Conservation (phyloP, 169 alveolate genomes). For the Ichthyophthirius multifiliis region DNA sequence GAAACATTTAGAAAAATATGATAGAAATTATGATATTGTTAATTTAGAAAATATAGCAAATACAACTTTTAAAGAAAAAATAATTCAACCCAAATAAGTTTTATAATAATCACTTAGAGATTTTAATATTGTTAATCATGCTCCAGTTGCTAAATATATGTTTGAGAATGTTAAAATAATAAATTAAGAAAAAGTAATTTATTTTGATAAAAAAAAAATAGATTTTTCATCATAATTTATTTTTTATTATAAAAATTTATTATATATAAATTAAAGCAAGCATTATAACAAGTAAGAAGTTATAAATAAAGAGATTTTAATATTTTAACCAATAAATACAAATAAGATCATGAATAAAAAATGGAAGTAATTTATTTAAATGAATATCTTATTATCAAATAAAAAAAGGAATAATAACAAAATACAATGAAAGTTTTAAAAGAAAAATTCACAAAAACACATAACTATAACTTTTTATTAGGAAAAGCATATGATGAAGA, state of each 20-base stretch:
- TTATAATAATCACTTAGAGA: not conserved
- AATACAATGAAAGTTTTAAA: not conserved
- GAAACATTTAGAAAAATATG: not conserved
- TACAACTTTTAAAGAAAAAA: not conserved
- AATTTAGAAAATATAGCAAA: not conserved
- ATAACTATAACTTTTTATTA: slow-evolving; percentile 11
- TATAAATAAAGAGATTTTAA: slow-evolving; percentile 33
- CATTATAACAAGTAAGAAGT: not conserved
- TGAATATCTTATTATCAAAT: not conserved
- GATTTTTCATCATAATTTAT: not conserved
- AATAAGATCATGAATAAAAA: slow-evolving; percentile 27
- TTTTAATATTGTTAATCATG: not conserved
- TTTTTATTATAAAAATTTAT: not conserved
- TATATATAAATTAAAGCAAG: not conserved
- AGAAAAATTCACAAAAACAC: slow-evolving; percentile 28
- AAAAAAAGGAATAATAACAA: not conserved
- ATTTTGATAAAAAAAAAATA: not conserved
- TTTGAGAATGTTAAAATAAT: slow-evolving; percentile 5
- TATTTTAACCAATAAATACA: slow-evolving; percentile 19
- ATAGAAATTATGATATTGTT: not conserved
- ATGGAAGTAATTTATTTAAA: not conserved
- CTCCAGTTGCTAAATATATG: not conserved
- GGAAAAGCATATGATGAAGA: slow-evolving; percentile 25
- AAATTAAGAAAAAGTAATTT: not conserved
- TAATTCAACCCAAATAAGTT: not conserved